Percentiles rank a stretch among this genome's conserved stretches.
Evolutionary conservation across 2,329 filamentous ascomycete genomes (phyloP).

Genomic region (Sordariomycetes sp.): DNA sequence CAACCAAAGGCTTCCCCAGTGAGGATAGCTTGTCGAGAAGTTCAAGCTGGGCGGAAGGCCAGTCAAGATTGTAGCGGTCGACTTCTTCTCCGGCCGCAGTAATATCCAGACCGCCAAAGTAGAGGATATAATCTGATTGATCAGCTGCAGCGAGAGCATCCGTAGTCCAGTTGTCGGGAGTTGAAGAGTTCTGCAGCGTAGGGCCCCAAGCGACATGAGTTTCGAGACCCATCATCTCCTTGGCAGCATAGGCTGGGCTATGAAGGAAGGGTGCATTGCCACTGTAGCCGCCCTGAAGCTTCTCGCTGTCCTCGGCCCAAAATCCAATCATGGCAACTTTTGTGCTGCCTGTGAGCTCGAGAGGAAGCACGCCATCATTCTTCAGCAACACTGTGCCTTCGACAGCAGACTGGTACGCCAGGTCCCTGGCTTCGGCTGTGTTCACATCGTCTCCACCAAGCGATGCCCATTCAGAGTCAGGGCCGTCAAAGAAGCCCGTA

Average conservation of each 20-base stretch:
- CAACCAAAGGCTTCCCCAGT: constrained; percentile 36
- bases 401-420: constrained; percentile 45
- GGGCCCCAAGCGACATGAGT: constrained; percentile 27
- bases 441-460: constrained; percentile 47
- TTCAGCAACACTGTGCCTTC: constrained; percentile 41
- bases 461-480: constrained; percentile 32
- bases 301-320: constrained; percentile 17
- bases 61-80: constrained; percentile 41
- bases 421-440: constrained; percentile 38
- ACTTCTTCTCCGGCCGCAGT: constrained; percentile 39
- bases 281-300: constrained; percentile 15
- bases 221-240: constrained; percentile 8
- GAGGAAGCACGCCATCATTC: constrained; percentile 40
- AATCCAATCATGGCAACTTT: constrained; percentile 19
- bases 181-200: constrained; percentile 8
- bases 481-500: constrained; percentile 48
- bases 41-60: constrained; percentile 40
- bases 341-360: constrained; percentile 18
- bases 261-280: constrained; percentile 41
- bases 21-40: constrained; percentile 30
- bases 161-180: constrained; percentile 19
- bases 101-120: constrained; percentile 44
- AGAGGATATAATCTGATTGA: constrained; percentile 41
- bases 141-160: constrained; percentile 26
- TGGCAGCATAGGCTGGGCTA: constrained; percentile 32